Percentiles rank a stretch among this genome's conserved stretches.
Conservation (phyloP, 108 stramenopile genomes). For the Skeletonema menzelii region DNA sequence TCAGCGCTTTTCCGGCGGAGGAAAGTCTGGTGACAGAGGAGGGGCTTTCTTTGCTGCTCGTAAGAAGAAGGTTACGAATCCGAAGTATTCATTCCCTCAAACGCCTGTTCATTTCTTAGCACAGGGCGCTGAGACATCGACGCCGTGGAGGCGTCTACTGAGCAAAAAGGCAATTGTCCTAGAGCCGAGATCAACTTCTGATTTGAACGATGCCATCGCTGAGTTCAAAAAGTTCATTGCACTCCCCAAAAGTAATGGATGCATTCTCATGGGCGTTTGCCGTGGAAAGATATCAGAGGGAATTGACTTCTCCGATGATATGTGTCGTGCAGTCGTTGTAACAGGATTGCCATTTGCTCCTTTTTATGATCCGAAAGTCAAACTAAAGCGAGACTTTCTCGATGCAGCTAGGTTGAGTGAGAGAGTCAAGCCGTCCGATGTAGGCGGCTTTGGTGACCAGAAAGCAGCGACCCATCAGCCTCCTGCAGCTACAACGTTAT, state of each 20-base stretch:
- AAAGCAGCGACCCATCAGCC: background rate
- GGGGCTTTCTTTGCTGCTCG: constrained; percentile 56
- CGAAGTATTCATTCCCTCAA: constrained; percentile 43
- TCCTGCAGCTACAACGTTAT: constrained; percentile 40
- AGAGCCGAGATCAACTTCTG: constrained; percentile 80
- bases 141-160: constrained; percentile 77
- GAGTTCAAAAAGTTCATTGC: constrained; percentile 87
- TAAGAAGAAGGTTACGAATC: constrained; percentile 31
- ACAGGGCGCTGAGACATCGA: constrained; percentile 30
- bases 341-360: constrained; percentile 98
- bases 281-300: constrained; percentile 88
- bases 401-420: constrained; percentile 65
- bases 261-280: constrained; percentile 94
- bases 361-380: constrained; percentile 91
- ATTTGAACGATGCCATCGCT: constrained; percentile 82
- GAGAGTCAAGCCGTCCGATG: constrained; percentile 46
- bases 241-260: constrained; percentile 70
- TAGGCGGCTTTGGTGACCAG: constrained; percentile 75
- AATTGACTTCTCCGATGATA: constrained; percentile 93
- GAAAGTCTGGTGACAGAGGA: constrained; percentile 20
- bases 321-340: constrained; percentile 94
- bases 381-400: constrained; percentile 92
- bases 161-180: constrained; percentile 73
- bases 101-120: constrained; percentile 42
- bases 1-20: constrained; percentile 1